A percentile compares a stretch with the other conserved stretches of the same genome.
These are phyloP conservation scores for Chalaropsis thielavioides DNA, from an alignment of 2,329 filamentous ascomycete genomes.

Conservation along the genomic window DNA sequence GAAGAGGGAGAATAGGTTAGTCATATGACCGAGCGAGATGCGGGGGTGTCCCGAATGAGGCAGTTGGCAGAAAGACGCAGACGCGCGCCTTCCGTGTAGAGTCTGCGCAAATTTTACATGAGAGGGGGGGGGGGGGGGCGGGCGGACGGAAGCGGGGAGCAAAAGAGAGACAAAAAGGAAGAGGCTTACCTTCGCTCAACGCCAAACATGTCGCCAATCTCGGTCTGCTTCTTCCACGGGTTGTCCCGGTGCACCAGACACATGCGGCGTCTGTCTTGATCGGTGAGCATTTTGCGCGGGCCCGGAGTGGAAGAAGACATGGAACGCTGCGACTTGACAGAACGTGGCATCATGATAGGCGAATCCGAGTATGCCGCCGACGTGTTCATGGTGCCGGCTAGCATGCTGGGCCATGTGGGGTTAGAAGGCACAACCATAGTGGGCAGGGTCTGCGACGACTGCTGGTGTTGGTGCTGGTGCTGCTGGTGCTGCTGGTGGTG, in stretches of 20 bases:
- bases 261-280: slow-evolving; percentile 82
- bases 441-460: slow-evolving; percentile 47
- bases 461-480: slow-evolving; percentile 24
- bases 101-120: neutral
- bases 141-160: neutral
- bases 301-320: slow-evolving; percentile 39
- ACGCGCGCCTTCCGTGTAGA: too few species aligned
- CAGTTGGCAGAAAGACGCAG: too few species aligned
- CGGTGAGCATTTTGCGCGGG: slow-evolving; percentile 75
- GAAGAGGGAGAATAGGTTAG: neutral
- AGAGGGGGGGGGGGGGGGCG: neutral
- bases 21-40: neutral
- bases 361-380: neutral
- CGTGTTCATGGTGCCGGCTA: slow-evolving; percentile 32
- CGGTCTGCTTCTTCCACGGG: slow-evolving; percentile 81
- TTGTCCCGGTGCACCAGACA: slow-evolving; percentile 87
- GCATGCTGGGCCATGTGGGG: slow-evolving; percentile 64
- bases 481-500: neutral
- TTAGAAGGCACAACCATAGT: slow-evolving; percentile 45
- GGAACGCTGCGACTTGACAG: slow-evolving; percentile 22
- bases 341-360: slow-evolving; percentile 2
- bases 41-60: too few species aligned
- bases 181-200: slow-evolving; percentile 82
- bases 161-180: neutral
- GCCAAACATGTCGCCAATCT: slow-evolving; percentile 89